Conservation (phyloP, 371 early-diverging fungal species). For the Mucor circinelloides region DNA sequence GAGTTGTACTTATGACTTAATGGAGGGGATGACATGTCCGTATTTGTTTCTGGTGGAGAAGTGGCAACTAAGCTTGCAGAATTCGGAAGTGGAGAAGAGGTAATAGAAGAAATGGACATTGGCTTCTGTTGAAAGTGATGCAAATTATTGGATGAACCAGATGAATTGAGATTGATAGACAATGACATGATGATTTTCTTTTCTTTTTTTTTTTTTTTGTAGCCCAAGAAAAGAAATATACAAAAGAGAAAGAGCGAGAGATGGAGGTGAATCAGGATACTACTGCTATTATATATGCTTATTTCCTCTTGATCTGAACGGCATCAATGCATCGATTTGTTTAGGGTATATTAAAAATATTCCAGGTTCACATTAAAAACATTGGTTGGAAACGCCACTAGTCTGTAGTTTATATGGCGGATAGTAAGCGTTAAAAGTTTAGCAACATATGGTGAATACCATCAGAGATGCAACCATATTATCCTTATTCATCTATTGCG, state of each 20-base stretch:
- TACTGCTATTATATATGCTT: background rate
- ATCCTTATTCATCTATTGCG: background rate
- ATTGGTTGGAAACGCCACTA: background rate
- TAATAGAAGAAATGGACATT: constrained; percentile 49
- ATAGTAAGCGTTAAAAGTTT: background rate
- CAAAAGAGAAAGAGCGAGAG: background rate
- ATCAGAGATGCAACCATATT: background rate
- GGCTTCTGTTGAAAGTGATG: constrained; percentile 20
- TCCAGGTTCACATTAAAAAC: constrained; percentile 3
- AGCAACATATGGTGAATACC: background rate
- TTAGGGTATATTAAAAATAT: constrained; percentile 7
- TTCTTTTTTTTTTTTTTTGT: background rate
- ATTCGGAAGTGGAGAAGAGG: constrained; percentile 22
- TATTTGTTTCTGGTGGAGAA: background rate
- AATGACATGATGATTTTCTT: background rate
- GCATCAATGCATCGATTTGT: background rate
- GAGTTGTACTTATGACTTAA: constrained; percentile 6
- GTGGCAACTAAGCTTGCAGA: background rate
- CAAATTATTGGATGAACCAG: background rate
- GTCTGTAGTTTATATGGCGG: background rate
- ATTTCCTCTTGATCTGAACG: background rate
- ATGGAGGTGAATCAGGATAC: background rate
- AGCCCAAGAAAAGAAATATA: background rate
- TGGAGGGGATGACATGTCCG: constrained; percentile 2
- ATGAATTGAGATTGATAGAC: background rate